phyloP scores from a whole-genome alignment of 345 rosid species.

The Gossypium australe region DNA sequence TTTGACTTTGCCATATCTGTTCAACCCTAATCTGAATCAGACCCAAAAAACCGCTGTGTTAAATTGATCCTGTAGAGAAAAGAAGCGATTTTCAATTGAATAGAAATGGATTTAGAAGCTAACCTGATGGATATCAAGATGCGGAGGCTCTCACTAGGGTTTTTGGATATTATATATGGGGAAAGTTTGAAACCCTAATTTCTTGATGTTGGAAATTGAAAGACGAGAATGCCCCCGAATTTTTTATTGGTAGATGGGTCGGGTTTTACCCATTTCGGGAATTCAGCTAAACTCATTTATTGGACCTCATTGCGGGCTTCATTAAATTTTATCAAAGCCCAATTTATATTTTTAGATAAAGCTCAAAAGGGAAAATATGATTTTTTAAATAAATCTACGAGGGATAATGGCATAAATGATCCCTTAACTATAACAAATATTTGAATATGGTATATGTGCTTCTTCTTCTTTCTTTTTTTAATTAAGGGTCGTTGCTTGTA shows the following conservation, averaged over 20 bases:
- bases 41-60: background rate
- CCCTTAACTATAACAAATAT: too few relatives aligned
- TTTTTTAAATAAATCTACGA: too few relatives aligned
- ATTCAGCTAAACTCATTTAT: too few relatives aligned
- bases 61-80: background rate
- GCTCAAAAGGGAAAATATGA: too few relatives aligned
- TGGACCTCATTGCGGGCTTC: background rate
- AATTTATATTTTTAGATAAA: too few relatives aligned
- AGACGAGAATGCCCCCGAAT: background rate
- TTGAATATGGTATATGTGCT: too few relatives aligned
- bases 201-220: background rate
- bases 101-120: background rate
- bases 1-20: constrained; percentile 98
- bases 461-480: too few relatives aligned
- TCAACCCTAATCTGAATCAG: background rate
- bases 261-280: background rate
- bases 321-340: background rate
- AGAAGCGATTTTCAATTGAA: background rate
- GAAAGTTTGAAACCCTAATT: constrained; percentile 12
- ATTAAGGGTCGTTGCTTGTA: too few relatives aligned
- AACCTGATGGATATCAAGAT: background rate
- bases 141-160: constrained; percentile 1
- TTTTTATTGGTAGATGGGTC: background rate
- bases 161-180: background rate
- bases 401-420: too few relatives aligned